A percentile compares a stretch with the other conserved stretches of the same genome.
These are phyloP conservation scores for Fomitopsis pulvina DNA, from an alignment of 768 basidiomycete genomes.

Conservation along the genomic window DNA sequence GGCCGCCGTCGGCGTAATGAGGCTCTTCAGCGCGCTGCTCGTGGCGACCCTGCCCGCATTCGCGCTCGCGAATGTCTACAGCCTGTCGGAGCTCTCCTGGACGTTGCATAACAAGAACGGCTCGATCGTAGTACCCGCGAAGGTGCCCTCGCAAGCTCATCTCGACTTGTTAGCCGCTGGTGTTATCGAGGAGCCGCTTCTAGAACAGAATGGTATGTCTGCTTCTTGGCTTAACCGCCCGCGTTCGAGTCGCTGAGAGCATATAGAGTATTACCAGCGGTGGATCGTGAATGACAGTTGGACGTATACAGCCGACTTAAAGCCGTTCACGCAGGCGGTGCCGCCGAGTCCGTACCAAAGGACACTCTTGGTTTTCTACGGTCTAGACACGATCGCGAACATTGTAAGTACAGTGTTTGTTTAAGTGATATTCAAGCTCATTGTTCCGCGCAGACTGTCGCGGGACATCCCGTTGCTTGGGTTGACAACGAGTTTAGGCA, in stretches of 20 bases:
- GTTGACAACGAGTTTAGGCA: slow-evolving; percentile 53
- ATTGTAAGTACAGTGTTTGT: slow-evolving; percentile 32
- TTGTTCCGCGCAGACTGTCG: slow-evolving; percentile 33
- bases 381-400: slow-evolving; percentile 51
- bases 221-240: neutral
- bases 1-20: neutral
- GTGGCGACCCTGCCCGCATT: slow-evolving; percentile 6
- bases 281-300: slow-evolving; percentile 53
- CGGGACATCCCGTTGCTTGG: slow-evolving; percentile 47
- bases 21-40: slow-evolving; percentile 1
- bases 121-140: slow-evolving; percentile 44
- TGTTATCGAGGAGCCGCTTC: slow-evolving; percentile 45
- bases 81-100: slow-evolving; percentile 43
- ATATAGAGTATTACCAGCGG: slow-evolving; percentile 44
- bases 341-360: slow-evolving; percentile 18
- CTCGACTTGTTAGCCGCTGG: slow-evolving; percentile 46
- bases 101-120: slow-evolving; percentile 48
- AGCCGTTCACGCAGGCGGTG: slow-evolving; percentile 31
- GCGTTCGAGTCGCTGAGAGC: neutral
- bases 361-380: slow-evolving; percentile 46
- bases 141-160: slow-evolving; percentile 47
- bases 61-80: slow-evolving; percentile 22
- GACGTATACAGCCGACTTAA: slow-evolving; percentile 50
- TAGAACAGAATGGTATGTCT: slow-evolving; percentile 44
- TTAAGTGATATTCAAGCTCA: neutral